phyloP scores from a whole-genome alignment of 2,329 filamentous ascomycete genomes.

The Ceratocystis huliohia region DNA sequence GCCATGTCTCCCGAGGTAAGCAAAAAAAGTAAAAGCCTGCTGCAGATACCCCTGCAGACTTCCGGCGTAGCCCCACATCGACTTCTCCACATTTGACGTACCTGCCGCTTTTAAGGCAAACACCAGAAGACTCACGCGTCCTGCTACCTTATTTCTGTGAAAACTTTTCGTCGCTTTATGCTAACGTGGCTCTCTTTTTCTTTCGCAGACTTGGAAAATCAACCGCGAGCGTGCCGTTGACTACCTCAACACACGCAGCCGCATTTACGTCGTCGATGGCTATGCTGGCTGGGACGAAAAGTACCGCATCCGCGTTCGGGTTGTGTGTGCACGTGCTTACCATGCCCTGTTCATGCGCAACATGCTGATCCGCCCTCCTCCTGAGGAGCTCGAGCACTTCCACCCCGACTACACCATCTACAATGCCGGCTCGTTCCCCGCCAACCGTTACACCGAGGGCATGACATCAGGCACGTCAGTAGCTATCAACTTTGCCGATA shows the following conservation, averaged over 20 bases:
- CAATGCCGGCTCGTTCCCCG: constrained; percentile 96
- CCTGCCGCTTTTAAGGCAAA: background rate
- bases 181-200: constrained; percentile 18
- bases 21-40: background rate
- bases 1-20: constrained; percentile 90
- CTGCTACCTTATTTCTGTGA: background rate
- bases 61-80: constrained; percentile 1
- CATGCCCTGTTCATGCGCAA: constrained; percentile 99
- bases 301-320: constrained; percentile 93
- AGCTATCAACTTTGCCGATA: constrained; percentile 96
- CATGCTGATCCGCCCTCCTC: constrained; percentile 93
- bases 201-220: constrained; percentile 85
- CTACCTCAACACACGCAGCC: constrained; percentile 97
- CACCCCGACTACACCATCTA: constrained; percentile 99
- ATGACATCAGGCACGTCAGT: constrained; percentile 99
- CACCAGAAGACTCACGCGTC: background rate
- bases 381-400: constrained; percentile 91
- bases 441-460: constrained; percentile 92
- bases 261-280: constrained; percentile 96
- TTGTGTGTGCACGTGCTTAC: constrained; percentile 97
- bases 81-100: constrained; percentile 19
- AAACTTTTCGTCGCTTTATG: background rate
- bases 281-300: constrained; percentile 98
- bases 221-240: constrained; percentile 98
- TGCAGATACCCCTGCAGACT: background rate